Percentiles rank a stretch among this genome's conserved stretches.
These are phyloP conservation scores for Mycena olivaceomarginata DNA, from an alignment of 768 basidiomycete genomes.

Conservation along the genomic window DNA sequence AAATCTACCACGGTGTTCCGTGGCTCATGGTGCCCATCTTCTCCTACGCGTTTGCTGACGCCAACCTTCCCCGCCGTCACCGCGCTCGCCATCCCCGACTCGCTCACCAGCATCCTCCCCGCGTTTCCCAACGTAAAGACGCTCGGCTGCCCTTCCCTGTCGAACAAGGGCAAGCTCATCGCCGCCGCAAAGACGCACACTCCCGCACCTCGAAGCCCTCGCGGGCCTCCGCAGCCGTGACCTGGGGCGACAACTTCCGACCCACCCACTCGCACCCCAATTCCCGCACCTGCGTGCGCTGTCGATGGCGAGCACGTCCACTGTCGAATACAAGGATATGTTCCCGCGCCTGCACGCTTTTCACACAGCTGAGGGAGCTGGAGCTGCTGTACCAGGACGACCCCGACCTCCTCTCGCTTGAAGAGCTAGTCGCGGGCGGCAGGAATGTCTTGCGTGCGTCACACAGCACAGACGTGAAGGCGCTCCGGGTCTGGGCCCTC, in stretches of 20 bases:
- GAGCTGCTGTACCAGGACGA: not conserved
- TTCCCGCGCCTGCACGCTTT: not conserved
- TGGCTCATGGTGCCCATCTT: not conserved
- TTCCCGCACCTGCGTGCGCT: conserved; percentile 23
- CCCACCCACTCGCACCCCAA: not conserved
- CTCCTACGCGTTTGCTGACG: not conserved
- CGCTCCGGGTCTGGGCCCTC: conserved; percentile 10
- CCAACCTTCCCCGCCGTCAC: not conserved
- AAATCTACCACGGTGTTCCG: conserved; percentile 2
- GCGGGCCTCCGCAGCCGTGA: not conserved
- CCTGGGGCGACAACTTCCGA: not conserved
- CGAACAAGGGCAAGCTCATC: not conserved
- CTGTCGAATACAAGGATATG: not conserved
- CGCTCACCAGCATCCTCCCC: not conserved
- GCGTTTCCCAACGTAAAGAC: conserved; percentile 30
- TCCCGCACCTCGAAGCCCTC: conserved; percentile 16
- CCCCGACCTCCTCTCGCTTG: not conserved
- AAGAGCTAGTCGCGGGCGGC: not conserved
- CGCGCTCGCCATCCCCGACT: conserved; percentile 6
- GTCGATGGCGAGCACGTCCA: not conserved
- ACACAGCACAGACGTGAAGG: not conserved
- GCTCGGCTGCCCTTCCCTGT: not conserved
- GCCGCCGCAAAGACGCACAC: not conserved
- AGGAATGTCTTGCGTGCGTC: conserved; percentile 1
- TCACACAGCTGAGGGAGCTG: conserved; percentile 9